Evolutionary conservation across 2,329 filamentous ascomycete species (phyloP), one percentile per base, ranked within the genome.

Genomic region (Penicillium sp.): DNA sequence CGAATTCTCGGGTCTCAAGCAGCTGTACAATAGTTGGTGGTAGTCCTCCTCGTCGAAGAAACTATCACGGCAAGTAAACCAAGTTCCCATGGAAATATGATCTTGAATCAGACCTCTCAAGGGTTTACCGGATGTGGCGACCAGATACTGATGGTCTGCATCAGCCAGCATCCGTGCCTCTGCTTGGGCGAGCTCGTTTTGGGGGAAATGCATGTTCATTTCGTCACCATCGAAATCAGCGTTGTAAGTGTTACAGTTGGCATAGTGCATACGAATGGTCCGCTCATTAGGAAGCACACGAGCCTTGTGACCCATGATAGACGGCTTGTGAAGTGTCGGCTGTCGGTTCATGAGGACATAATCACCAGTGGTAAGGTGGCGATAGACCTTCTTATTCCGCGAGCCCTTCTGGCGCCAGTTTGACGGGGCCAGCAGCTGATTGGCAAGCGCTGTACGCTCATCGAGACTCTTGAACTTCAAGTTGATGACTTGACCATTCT

Each of bases 121-220:
- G 0, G 95, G 95, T 70, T 96, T 96, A 55, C 95, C 95, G 16
- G 91, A 90, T 3, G 95, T 99, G 21, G 90, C 91, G 33, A 93
- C 96, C 35, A 99, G 84, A 72, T 99, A 99, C 69, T 99, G 95
- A 70, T 97, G 93, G 72, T 99, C 93, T 3, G 95, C 97, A 72
- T 98, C 93, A 37, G 95, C 95, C 68, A 99, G 88, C 65, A 92
- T 90, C 65, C 96, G 84, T 2, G 95, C 95, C 78, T 99, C 95
- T 2, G 93, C 90, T 65, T 95, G 85, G 16, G 95, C 95, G 63
- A 98, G 82, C 72, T 98, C 96, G 66, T 96, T 98, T 68, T 99
- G 95, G 1, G 95, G 95, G 70, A 99, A 98, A 77, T 99, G 95
- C 93, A 99, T 96, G 75, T 99, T 99, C 95, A 99, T 99, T 76